Percentiles rank a stretch among this genome's conserved stretches.
These are phyloP conservation scores for Cladosporium sphaerospermum DNA, from an alignment of 2,329 filamentous ascomycete species.

Conservation along the genomic window DNA sequence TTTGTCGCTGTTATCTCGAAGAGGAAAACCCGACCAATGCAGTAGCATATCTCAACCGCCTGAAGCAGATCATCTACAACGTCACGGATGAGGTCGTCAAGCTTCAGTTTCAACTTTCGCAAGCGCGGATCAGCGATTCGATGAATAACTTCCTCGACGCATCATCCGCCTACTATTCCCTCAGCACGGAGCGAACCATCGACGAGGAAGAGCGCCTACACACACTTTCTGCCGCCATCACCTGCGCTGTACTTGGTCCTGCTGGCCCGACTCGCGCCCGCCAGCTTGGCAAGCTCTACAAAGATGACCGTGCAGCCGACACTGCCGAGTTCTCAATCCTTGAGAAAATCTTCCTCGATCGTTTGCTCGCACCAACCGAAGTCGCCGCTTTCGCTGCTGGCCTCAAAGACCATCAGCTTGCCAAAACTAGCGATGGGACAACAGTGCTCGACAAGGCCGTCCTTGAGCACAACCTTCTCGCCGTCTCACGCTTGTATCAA, in stretches of 20 bases:
- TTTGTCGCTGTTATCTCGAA: constrained; percentile 89
- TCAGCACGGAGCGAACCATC: constrained; percentile 72
- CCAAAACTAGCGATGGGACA: constrained; percentile 79
- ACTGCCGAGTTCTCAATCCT: constrained; percentile 80
- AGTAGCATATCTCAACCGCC: constrained; percentile 84
- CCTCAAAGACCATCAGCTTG: constrained; percentile 81
- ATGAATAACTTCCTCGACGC: constrained; percentile 85
- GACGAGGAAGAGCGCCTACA: constrained; percentile 80
- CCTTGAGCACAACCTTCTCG: constrained; percentile 91
- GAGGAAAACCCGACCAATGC: constrained; percentile 83
- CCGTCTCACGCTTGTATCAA: constrained; percentile 58
- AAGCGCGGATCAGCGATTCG: constrained; percentile 88
- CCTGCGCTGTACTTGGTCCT: constrained; percentile 85
- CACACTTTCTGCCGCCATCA: constrained; percentile 79
- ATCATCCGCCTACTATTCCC: constrained; percentile 78
- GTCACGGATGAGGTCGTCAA: constrained; percentile 67
- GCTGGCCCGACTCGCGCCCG: constrained; percentile 80
- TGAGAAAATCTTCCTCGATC: constrained; percentile 95
- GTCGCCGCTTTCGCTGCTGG: constrained; percentile 78
- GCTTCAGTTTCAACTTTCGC: constrained; percentile 82
- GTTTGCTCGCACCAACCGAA: constrained; percentile 73
- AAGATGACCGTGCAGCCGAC: constrained; percentile 74
- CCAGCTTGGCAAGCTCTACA: constrained; percentile 78
- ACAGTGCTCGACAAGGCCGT: constrained; percentile 92
- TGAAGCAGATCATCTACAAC: constrained; percentile 84